Conservation (phyloP, 2,329 filamentous ascomycete genomes). For the Thermothelomyces thermophilus region DNA sequence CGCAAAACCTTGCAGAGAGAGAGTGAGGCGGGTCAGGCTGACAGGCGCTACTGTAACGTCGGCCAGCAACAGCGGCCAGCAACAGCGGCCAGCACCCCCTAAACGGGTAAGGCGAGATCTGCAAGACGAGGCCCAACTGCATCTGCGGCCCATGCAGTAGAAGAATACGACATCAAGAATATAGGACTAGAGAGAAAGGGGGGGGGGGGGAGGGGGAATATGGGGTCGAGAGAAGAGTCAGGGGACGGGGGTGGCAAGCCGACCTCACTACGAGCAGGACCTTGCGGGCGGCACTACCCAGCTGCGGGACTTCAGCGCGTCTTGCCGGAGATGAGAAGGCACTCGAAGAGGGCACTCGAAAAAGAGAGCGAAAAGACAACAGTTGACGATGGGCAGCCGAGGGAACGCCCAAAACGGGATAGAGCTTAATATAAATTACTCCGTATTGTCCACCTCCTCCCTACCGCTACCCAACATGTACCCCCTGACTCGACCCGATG, state of each 20-base stretch:
- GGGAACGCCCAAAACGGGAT: no score
- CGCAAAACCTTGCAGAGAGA: no score
- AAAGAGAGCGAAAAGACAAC: background rate
- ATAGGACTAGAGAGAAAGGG: background rate
- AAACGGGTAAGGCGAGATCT: conserved; percentile 15
- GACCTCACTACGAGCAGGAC: background rate
- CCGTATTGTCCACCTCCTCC: no score
- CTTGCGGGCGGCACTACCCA: no score
- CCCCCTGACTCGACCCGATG: no score
- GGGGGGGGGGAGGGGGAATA: background rate
- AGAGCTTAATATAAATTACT: no score
- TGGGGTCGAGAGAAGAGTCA: background rate
- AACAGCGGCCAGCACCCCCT: background rate
- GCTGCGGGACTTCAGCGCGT: no score
- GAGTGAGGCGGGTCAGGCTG: no score
- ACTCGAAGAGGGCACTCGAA: no score
- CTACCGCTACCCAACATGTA: no score
- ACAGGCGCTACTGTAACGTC: conserved; percentile 4
- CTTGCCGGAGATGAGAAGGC: no score
- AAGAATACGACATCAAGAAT: conserved; percentile 1
- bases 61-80: background rate
- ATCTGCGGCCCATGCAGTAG: conserved; percentile 3
- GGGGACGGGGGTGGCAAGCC: background rate
- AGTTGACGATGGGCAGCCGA: background rate
- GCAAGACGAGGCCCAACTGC: conserved; percentile 13